Evolutionary conservation across 345 rosid genomes (phyloP), one percentile per base, ranked within the genome.

Genomic region (Bruguiera sexangula): DNA sequence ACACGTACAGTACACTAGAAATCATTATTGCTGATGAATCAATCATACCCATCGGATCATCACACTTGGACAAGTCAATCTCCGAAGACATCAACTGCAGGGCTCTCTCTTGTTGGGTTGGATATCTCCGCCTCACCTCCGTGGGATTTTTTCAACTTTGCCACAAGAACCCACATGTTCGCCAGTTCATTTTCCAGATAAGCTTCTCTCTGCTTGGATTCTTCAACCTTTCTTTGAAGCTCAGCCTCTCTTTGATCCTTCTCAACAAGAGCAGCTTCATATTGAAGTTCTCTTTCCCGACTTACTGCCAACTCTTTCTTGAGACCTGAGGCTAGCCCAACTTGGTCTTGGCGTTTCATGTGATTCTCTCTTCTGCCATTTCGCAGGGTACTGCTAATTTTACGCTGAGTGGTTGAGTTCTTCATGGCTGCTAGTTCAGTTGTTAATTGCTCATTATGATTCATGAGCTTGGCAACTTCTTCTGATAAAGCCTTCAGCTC

Each of bases 91-190:
- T 74, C 78, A 61, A 36, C 57, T 64, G 50, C 56, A 11, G 48
- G 68, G 4, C 62, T 69, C 68, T 81, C 85, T 71, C 75, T 77
- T 0, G 81, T 59, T 24, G 81, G 71, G 52, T 87, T 88, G 6
- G 84, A 75, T 50, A 67, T 73, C 61, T 78, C 87, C 1, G 78
- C 55, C 69, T 85, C 94, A 26, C 63, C 72, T 50, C 84, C 97
- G 43, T 77, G 86, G 24, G 93, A 84, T 69, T 82, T 90, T 73
- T 90, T 96, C 83, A 96, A 60, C 76, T 89, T 92, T 2, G 99
- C 92, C 39, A 96, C 99, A 29, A 90, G 92, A 69, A 92, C 97
- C 99, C 99, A 96, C 99, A 96, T 96, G 76, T 85, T 96, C 32
- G 99, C 99, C 6, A 96, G 98, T 80, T 96, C 99, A 24, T 92